Percentiles rank a stretch among this genome's conserved stretches.
Conservation (phyloP, 257 asterid genomes). For the Jaltomata sinuosa region DNA sequence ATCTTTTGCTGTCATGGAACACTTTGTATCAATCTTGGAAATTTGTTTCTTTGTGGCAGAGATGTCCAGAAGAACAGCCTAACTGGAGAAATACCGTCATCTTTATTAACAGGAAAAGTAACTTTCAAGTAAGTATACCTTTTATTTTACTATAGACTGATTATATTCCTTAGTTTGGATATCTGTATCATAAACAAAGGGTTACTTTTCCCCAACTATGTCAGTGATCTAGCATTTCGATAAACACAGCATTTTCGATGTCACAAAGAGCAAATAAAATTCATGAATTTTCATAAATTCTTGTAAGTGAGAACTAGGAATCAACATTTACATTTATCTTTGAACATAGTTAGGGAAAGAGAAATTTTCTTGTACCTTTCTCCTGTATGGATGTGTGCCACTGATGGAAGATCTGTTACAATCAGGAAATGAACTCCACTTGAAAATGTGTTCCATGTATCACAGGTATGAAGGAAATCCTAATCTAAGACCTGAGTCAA, state of each 20-base stretch:
- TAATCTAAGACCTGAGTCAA: slow-evolving; percentile 35
- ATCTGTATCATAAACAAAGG: not conserved
- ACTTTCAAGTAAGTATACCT: slow-evolving; percentile 51
- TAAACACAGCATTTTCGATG: not conserved
- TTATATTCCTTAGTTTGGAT: not conserved
- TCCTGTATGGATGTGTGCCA: not conserved
- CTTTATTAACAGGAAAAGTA: slow-evolving; percentile 52
- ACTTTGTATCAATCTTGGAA: not conserved
- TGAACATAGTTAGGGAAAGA: not conserved
- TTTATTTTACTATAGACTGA: not conserved
- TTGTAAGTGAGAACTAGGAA: not conserved
- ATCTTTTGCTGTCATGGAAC: not conserved
- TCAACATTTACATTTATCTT: not conserved
- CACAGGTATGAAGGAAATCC: slow-evolving; percentile 75
- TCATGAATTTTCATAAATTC: not conserved
- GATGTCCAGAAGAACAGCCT: slow-evolving; percentile 74
- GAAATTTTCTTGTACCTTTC: not conserved
- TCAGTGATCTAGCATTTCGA: not conserved
- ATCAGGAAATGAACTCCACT: not conserved
- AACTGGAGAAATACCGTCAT: slow-evolving; percentile 63
- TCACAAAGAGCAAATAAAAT: not conserved
- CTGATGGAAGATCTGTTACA: not conserved
- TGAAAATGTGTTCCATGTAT: not conserved
- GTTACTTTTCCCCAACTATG: not conserved
- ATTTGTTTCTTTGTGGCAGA: slow-evolving; percentile 32